Evolutionary conservation across 2,329 filamentous ascomycete genomes (phyloP), one percentile per base, ranked within the genome.

Genomic region (Fusarium mexicanum): DNA sequence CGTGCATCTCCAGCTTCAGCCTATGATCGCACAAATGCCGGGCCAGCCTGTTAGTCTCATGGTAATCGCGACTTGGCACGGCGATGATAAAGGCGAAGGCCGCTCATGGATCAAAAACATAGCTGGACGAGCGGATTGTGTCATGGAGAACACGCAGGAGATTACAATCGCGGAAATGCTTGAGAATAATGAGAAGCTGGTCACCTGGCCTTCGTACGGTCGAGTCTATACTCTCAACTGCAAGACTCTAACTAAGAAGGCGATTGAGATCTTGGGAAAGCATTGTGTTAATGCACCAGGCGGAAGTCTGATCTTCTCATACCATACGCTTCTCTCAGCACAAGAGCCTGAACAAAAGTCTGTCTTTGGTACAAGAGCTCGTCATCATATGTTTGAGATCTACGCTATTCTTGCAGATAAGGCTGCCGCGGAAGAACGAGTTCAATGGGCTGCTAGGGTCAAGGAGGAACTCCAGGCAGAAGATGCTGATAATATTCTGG

Each of bases 381-480:
- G 50, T 0, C 67, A 69, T 14, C 67, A 69, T 5, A 53, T 69
- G 65, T 14, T 69, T 12, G 67, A 69, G 24, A 69, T 69, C 8
- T 69, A 69, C 9, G 58, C 65, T 3, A 3, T 69, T 5, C 11
- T 46, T 1, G 13, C 35, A 6, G 48, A 69, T 1, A 26, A n/a
- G 11, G 3, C 2, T 2, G 7, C 29, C 0, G 33, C 33, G 1
- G n/a, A 69, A 4, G 38, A 55, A 8, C 64, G 66, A 0, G 43
- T 57, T 1, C 14, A 17, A 8, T 69, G 66, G 66, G 66, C 48
- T 14, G 26, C 57, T 0, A 4, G 31, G 20, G 57, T 69, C 1
- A 69, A 69, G 6, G 35, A 40, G 0, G 40, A 64, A 1, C 17
- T 69, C 4, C 17, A 53, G 8, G 16, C 10, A 9, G 40, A 57